Evolutionary conservation across 257 asterid genomes (phyloP).

Genomic region (Nemophila menziesii): DNA sequence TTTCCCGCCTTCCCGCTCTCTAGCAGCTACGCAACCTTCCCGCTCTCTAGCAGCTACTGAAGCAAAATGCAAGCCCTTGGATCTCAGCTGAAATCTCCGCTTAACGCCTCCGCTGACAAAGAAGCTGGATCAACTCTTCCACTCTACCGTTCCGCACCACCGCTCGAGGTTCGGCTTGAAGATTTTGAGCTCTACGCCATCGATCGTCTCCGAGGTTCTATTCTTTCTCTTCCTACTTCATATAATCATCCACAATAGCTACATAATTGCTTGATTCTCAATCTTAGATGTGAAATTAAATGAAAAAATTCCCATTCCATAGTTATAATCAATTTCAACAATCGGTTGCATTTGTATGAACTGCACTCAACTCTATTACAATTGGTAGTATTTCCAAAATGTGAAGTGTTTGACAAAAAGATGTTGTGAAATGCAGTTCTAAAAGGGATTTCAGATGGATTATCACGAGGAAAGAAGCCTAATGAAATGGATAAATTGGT

Average conservation of each 20-base stretch:
- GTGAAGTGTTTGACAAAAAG: too few relatives aligned
- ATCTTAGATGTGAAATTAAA: too few relatives aligned
- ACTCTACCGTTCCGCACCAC: slow-evolving; percentile 80
- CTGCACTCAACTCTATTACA: background rate
- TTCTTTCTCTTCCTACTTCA: background rate
- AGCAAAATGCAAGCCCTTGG: slow-evolving; percentile 46
- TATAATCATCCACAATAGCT: background rate
- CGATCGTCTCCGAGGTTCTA: slow-evolving; percentile 76
- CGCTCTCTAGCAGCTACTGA: background rate
- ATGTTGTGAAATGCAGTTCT: slow-evolving; percentile 46
- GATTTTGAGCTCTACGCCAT: slow-evolving; percentile 86
- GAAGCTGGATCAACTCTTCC: slow-evolving; percentile 35
- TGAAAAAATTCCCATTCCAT: too few relatives aligned
- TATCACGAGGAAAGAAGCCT: slow-evolving; percentile 73
- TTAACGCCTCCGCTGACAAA: slow-evolving; percentile 9
- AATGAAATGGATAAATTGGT: slow-evolving; percentile 73
- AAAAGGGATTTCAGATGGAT: slow-evolving; percentile 77
- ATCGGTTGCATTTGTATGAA: background rate
- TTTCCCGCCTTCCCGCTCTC: slow-evolving; percentile 5
- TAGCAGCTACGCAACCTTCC: too few relatives aligned
- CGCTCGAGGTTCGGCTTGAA: slow-evolving; percentile 76
- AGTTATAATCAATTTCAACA: too few relatives aligned
- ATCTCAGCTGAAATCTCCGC: slow-evolving; percentile 32
- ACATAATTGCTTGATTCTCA: too few relatives aligned
- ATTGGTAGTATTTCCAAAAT: background rate